Base-by-base conservation (phyloP, 257 asterid species). In the Plantago major region DNA sequence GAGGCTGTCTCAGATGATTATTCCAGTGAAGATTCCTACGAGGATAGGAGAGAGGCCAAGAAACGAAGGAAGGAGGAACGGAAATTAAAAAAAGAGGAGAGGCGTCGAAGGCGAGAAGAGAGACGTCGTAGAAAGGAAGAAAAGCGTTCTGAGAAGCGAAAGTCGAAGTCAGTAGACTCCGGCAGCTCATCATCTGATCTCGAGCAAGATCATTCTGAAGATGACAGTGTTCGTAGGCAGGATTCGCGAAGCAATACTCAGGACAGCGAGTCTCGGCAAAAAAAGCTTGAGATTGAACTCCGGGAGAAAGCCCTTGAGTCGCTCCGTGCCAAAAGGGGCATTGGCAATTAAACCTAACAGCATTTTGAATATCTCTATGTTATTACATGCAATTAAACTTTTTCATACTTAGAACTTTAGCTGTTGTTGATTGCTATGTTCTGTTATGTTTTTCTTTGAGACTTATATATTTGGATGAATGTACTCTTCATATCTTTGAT, bases 281-380 rank as follows among this genome's bases (percentile, higher is more conserved):
- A 87, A 77, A 84, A 57, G 85, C 94, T 89, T 57, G 99, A 93
- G 86, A 89, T 83, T 60, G 92, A 85, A 81, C 85, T 93, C 72
- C 84, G 99, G 67, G 97, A 93, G 79, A 93, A 82, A 85, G 97
- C 99, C 69, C 90, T 93, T 44, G 87, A 93, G 80, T 79, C 90
- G 12, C 97, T 89, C 71, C 84, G 89, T 75, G 97, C 99, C 72
- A 89, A 78, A 76, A 87, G 84, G 84, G 87, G 94, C 70, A 28
- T 79, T 55, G 74, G 75, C 74, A 84, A 78, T 75, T 93, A 68
- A 82, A 60, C 40, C 58, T 44, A 57, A 48, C 65, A 70, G 62
- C 58, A 67, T 76, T 72, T 72, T 42, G 76, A 60, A 78, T 58
- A 65, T 70, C 72, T 51, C 22, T 28, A 61, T 71, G 74, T 67